Evolutionary conservation across 345 rosid species (phyloP).

Genomic region (Murraya paniculata): DNA sequence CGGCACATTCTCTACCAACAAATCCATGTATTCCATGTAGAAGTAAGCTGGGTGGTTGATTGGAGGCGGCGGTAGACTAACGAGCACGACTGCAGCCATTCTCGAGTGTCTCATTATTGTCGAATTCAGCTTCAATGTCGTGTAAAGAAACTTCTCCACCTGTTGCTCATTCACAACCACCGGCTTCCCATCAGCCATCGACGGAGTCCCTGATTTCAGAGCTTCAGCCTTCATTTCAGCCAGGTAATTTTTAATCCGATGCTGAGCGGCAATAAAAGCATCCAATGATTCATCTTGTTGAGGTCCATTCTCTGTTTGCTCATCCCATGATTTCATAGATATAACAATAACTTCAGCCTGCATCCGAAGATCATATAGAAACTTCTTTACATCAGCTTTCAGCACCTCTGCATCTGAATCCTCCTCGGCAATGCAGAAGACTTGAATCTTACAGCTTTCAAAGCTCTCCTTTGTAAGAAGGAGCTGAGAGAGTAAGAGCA

Average conservation of each 20-base stretch:
- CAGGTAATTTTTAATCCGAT: slow-evolving; percentile 62
- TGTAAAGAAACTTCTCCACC: slow-evolving; percentile 80
- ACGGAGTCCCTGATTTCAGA: slow-evolving; percentile 32
- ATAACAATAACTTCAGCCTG: slow-evolving; percentile 96
- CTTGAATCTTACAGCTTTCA: slow-evolving; percentile 97
- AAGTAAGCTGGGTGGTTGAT: slow-evolving; percentile 81
- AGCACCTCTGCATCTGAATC: slow-evolving; percentile 94
- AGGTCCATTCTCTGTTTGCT: slow-evolving; percentile 53
- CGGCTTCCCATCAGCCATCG: slow-evolving; percentile 79
- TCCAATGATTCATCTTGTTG: slow-evolving; percentile 75
- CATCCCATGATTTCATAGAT: slow-evolving; percentile 94
- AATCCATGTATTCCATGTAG: slow-evolving; percentile 99
- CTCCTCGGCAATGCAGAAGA: slow-evolving; percentile 97
- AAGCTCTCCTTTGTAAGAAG: slow-evolving; percentile 98
- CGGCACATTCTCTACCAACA: slow-evolving; percentile 90
- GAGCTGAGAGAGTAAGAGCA: slow-evolving; percentile 98
- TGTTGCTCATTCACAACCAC: slow-evolving; percentile 77
- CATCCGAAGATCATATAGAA: slow-evolving; percentile 96
- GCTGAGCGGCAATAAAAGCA: slow-evolving; percentile 73
- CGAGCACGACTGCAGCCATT: slow-evolving; percentile 93
- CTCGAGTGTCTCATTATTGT: slow-evolving; percentile 74
- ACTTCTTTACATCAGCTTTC: slow-evolving; percentile 94
- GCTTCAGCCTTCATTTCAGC: slow-evolving; percentile 59
- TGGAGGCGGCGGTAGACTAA: slow-evolving; percentile 80
- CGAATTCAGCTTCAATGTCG: slow-evolving; percentile 79